Conservation (phyloP, 768 basidiomycete species). For the Peribolospora baueri region DNA sequence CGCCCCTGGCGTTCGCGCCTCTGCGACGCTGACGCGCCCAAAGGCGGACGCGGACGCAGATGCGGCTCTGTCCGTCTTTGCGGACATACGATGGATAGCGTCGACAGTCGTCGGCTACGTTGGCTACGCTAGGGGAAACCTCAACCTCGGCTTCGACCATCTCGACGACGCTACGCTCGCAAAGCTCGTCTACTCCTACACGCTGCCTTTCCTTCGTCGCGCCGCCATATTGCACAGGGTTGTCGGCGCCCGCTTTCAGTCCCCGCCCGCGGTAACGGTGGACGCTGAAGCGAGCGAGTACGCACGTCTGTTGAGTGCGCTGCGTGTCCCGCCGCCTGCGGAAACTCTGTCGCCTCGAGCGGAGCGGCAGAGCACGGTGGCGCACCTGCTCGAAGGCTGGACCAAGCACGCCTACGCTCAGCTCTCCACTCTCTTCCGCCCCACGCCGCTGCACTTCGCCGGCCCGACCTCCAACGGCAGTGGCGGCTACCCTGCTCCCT, state of each 20-base stretch:
- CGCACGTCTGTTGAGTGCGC: constrained; percentile 41
- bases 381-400: too few species aligned
- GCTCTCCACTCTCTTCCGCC: constrained; percentile 1
- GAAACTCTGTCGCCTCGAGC: constrained; percentile 19
- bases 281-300: constrained; percentile 41
- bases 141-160: not conserved
- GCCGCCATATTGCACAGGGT: constrained; percentile 58
- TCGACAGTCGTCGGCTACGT: constrained; percentile 7
- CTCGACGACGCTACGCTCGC: not conserved
- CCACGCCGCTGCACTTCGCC: constrained; percentile 22
- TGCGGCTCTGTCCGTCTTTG: not conserved
- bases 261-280: constrained; percentile 22
- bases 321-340: constrained; percentile 56
- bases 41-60: too few species aligned
- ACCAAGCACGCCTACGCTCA: not conserved
- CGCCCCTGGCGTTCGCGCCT: too few species aligned
- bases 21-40: too few species aligned
- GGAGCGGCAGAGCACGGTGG: too few species aligned
- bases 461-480: constrained; percentile 24
- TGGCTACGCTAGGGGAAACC: constrained; percentile 4
- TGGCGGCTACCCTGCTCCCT: too few species aligned
- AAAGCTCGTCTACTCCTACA: constrained; percentile 63
- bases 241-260: constrained; percentile 38
- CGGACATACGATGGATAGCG: too few species aligned
- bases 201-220: constrained; percentile 71